Evolutionary conservation across 352 stramenopile genomes (phyloP).

Genomic region (Phytophthora chlamydospora): DNA sequence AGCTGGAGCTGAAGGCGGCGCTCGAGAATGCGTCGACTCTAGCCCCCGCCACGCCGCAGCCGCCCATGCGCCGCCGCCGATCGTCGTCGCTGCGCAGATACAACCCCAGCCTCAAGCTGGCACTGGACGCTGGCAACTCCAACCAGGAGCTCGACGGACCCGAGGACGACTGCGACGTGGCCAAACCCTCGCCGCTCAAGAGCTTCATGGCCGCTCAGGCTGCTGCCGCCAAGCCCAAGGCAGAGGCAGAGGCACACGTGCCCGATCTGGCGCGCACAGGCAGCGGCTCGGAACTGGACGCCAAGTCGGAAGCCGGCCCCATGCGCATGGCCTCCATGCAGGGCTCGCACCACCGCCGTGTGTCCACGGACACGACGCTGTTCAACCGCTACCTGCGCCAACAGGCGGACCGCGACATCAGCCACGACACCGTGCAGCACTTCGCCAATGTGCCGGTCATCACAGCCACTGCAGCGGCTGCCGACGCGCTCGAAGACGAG

Average conservation of each 20-base stretch:
- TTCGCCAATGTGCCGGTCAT: slow-evolving; percentile 56
- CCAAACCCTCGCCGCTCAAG: slow-evolving; percentile 27
- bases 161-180: slow-evolving; percentile 15
- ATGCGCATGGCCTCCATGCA: slow-evolving; percentile 61
- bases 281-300: slow-evolving; percentile 27
- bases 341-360: slow-evolving; percentile 64
- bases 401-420: slow-evolving; percentile 65
- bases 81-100: slow-evolving; percentile 26
- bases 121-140: slow-evolving; percentile 24
- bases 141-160: slow-evolving; percentile 38
- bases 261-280: slow-evolving; percentile 19
- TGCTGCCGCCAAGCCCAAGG: slow-evolving; percentile 19
- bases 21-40: slow-evolving; percentile 9
- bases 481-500: slow-evolving; percentile 34
- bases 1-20: slow-evolving; percentile 32
- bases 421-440: slow-evolving; percentile 56
- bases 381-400: slow-evolving; percentile 68
- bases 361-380: slow-evolving; percentile 76
- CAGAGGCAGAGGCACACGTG: slow-evolving; percentile 18
- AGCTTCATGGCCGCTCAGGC: slow-evolving; percentile 39
- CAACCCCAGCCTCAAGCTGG: slow-evolving; percentile 35
- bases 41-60: slow-evolving; percentile 49
- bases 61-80: slow-evolving; percentile 38
- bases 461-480: slow-evolving; percentile 33
- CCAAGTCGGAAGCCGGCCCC: slow-evolving; percentile 53